A percentile compares a stretch with the other conserved stretches of the same genome.
Conservation (phyloP, 306 rosid genomes). For the Leucaena leucocephala region DNA sequence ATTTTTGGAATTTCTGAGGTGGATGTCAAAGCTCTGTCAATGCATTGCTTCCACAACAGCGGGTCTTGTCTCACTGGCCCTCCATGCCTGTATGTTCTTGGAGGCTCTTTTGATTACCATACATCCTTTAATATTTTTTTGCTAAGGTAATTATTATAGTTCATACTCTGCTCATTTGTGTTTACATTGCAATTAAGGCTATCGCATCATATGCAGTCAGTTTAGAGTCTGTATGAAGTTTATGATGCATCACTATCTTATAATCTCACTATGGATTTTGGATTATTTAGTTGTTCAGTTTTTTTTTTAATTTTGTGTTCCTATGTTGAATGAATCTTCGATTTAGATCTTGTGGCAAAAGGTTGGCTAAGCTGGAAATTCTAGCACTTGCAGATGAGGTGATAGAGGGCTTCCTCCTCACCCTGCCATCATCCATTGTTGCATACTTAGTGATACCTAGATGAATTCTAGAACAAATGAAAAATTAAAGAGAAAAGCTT, state of each 20-base stretch:
- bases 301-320: not conserved
- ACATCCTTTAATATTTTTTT: constrained; percentile 9
- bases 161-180: constrained; percentile 26
- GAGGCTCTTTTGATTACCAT: constrained; percentile 19
- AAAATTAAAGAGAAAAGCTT: not conserved
- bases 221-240: constrained; percentile 5
- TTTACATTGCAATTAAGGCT: constrained; percentile 16
- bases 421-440: not conserved
- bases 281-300: not conserved
- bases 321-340: constrained; percentile 25
- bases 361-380: not conserved
- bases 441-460: not conserved
- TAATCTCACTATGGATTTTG: constrained; percentile 24
- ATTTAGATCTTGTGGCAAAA: constrained; percentile 1
- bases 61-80: constrained; percentile 48
- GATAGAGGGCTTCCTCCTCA: not conserved
- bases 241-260: constrained; percentile 3
- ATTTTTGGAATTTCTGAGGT: constrained; percentile 66
- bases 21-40: constrained; percentile 37
- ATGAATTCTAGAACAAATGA: not conserved
- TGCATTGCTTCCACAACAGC: constrained; percentile 41
- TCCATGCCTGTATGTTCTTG: constrained; percentile 67
- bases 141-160: constrained; percentile 4
- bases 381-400: not conserved
- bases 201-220: constrained; percentile 16